Base-by-base conservation (phyloP, 208 protist species). In the Acanthamoeba culbertsoni region DNA sequence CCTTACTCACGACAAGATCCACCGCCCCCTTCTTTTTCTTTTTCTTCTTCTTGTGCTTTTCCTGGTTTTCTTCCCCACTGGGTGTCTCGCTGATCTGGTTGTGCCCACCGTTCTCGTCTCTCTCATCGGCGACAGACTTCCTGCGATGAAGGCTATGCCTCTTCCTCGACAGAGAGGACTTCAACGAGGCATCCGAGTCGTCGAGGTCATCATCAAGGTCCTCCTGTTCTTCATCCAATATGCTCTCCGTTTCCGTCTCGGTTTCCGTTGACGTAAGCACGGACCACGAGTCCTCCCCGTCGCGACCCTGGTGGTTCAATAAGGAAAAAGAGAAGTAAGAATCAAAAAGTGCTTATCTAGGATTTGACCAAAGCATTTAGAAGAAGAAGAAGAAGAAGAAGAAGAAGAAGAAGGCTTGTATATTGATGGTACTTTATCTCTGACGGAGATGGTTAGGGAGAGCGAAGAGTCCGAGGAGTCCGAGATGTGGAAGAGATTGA, bases 221-320 rank as follows among this genome's bases (percentile, higher is more conserved):
- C n/a, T 84, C 73, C 46, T 57, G 40, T 23, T 89, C 79, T 31
- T 63, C 53, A 2, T 89, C 79, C 45, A 89, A 48, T 14, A 89
- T 89, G 53, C 79, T 89, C 79, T 89, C 79, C 28, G 79, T 89
- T 31, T 89, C 79, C 3, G 79, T 89, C 79, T 89, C 79, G 48
- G 79, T 89, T 26, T 89, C 79, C 48, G n/a, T n/a, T n/a, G 53
- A 57, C 14, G 79, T 65, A 7, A 63, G n/a, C 79, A 28, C 79
- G 14, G 79, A 89, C 79, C 79, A 89, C 46, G 79, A 89, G 40
- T 89, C 79, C 33, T 89, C 79, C 35, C 53, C 79, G 46, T 89
- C 53, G 46, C 79, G 28, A 5, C 37, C 8, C 26, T 1, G 37
- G 48, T 18, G 12, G 48, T 55, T 55, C 23, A 33, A n/a, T n/a